Evolutionary conservation across 208 protist genomes (phyloP).

Genomic region (Acanthamoeba lenticulata): DNA sequence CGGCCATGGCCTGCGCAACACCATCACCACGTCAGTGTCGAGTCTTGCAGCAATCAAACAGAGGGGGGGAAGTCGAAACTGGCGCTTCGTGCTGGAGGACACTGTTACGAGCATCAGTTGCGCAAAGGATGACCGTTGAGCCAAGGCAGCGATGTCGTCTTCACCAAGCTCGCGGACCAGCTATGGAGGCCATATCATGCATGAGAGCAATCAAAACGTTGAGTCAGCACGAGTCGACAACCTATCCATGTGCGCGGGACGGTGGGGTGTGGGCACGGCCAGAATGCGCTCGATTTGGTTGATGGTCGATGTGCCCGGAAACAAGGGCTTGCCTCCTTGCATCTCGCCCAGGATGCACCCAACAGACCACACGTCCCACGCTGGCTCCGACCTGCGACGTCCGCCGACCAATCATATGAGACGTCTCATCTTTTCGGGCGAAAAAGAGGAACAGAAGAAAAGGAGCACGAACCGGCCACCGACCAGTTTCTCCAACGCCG

Average conservation of each 20-base stretch:
- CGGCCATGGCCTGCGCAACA: neutral
- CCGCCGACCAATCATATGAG: neutral
- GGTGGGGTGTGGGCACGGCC: neutral
- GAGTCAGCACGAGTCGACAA: too few relatives aligned
- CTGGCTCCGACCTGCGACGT: constrained; percentile 87
- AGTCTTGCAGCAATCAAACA: too few relatives aligned
- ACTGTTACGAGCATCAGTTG: too few relatives aligned
- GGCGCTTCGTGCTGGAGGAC: too few relatives aligned
- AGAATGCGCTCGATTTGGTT: constrained; percentile 93
- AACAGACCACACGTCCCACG: constrained; percentile 98
- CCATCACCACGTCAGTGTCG: constrained; percentile 86
- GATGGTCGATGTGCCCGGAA: constrained; percentile 93
- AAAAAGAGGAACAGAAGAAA: constrained; percentile 71
- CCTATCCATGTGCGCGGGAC: too few relatives aligned
- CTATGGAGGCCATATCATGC: too few relatives aligned
- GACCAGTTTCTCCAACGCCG: constrained; percentile 97
- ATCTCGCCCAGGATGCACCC: constrained; percentile 98
- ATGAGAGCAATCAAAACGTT: too few relatives aligned
- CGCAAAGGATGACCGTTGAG: too few relatives aligned
- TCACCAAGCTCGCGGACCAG: too few relatives aligned
- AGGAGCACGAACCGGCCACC: constrained; percentile 93
- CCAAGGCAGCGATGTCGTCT: too few relatives aligned
- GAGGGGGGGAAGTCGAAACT: too few relatives aligned
- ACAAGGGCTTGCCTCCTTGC: constrained; percentile 93
- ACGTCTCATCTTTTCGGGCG: neutral